These are phyloP conservation scores for Syzygium grande DNA, from an alignment of 345 rosid species.

Conservation along the genomic window DNA sequence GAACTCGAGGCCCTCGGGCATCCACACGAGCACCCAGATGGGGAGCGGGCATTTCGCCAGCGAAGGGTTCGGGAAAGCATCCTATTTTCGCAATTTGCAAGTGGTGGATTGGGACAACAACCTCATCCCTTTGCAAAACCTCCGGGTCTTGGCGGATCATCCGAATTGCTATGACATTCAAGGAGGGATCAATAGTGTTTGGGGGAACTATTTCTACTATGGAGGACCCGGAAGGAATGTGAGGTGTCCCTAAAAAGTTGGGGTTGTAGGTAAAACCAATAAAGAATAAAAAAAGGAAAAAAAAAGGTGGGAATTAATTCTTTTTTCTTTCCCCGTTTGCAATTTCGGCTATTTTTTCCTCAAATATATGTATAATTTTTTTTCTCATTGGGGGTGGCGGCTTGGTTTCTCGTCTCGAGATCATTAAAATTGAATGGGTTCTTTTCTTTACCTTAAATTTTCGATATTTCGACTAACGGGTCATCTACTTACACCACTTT, in stretches of 20 bases:
- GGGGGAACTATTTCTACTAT: constrained; percentile 94
- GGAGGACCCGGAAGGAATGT: constrained; percentile 97
- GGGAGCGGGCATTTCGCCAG: constrained; percentile 93
- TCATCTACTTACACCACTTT: constrained; percentile 19
- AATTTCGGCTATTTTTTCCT: background rate
- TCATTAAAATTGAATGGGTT: constrained; percentile 9
- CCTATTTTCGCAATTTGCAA: constrained; percentile 82
- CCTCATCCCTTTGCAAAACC: constrained; percentile 61
- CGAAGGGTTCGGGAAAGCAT: constrained; percentile 86
- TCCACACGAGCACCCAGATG: constrained; percentile 86
- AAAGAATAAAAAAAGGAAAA: background rate
- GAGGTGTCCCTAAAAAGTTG: constrained; percentile 59
- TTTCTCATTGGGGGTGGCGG: constrained; percentile 17
- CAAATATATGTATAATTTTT: background rate
- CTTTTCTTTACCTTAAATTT: background rate
- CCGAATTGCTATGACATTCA: constrained; percentile 85
- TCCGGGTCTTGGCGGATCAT: constrained; percentile 74
- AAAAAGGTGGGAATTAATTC: background rate
- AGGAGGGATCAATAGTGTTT: constrained; percentile 75
- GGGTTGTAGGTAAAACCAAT: background rate
- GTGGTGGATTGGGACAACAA: constrained; percentile 95
- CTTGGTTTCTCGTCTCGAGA: constrained; percentile 24
- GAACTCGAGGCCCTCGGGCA: constrained; percentile 56
- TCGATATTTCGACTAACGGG: constrained; percentile 15
- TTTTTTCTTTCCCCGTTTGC: background rate